These are phyloP conservation scores for Diutina catenulata DNA, from an alignment of 1,139 yeast genomes.

Conservation along the genomic window DNA sequence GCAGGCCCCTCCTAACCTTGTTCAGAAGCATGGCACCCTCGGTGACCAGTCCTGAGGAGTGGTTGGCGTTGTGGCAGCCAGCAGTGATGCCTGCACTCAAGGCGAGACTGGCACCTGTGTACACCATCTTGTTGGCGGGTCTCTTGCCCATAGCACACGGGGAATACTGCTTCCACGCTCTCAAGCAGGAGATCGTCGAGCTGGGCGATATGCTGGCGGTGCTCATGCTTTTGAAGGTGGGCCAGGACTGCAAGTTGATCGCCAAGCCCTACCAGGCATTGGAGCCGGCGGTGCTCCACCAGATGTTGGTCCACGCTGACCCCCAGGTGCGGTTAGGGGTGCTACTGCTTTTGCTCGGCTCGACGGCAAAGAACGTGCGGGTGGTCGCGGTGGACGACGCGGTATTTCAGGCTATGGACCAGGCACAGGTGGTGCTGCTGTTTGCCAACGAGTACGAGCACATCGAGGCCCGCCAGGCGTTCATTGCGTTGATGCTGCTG, in stretches of 20 bases:
- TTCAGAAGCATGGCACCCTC: too few relatives aligned
- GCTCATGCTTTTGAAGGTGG: not conserved
- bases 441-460: not conserved
- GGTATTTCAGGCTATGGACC: not conserved
- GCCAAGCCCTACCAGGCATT: not conserved
- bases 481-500: not conserved
- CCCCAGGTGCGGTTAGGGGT: not conserved
- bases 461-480: not conserved
- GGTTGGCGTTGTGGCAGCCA: not conserved
- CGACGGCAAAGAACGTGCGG: not conserved
- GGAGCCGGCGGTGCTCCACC: not conserved
- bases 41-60: not conserved
- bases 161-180: not conserved
- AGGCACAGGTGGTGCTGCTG: not conserved
- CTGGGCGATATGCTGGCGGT: not conserved
- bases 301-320: not conserved
- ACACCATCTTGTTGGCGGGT: not conserved
- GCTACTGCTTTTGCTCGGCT: not conserved
- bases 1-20: too few relatives aligned
- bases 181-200: not conserved
- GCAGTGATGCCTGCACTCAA: not conserved
- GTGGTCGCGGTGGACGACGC: not conserved
- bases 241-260: not conserved
- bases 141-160: not conserved
- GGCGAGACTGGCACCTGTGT: not conserved